These are phyloP conservation scores for Alternaria sp. DNA, from an alignment of 2,329 filamentous ascomycete species.

Conservation along the genomic window DNA sequence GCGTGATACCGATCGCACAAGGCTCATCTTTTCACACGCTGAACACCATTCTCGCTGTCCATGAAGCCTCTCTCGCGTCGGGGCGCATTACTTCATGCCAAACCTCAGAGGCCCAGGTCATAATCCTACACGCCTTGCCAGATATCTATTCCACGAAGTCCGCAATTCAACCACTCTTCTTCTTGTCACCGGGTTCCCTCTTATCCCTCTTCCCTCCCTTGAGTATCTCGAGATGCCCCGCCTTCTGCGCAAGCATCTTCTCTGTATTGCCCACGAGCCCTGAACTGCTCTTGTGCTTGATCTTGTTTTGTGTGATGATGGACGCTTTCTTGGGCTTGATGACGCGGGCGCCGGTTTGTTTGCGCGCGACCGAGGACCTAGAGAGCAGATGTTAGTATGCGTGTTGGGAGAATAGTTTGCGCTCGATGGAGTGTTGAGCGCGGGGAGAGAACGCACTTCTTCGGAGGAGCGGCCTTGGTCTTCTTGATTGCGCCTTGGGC, in stretches of 20 bases:
- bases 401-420: slow-evolving; percentile 5
- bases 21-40: neutral
- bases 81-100: neutral
- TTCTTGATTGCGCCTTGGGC: slow-evolving; percentile 59
- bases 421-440: neutral
- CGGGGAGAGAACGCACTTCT: slow-evolving; percentile 43
- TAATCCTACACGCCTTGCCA: neutral
- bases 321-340: slow-evolving; percentile 71
- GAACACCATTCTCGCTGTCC: neutral
- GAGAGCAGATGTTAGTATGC: slow-evolving; percentile 3
- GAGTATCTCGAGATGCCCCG: slow-evolving; percentile 73
- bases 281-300: slow-evolving; percentile 69
- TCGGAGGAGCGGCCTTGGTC: slow-evolving; percentile 44
- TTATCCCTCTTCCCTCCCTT: slow-evolving; percentile 67
- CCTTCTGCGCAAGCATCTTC: slow-evolving; percentile 67
- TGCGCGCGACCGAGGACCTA: slow-evolving; percentile 33
- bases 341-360: slow-evolving; percentile 62
- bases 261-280: slow-evolving; percentile 72
- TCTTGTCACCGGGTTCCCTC: slow-evolving; percentile 36
- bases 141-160: neutral
- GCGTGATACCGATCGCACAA: neutral
- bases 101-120: neutral
- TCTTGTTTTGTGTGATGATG: slow-evolving; percentile 65
- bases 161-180: slow-evolving; percentile 17
- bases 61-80: neutral